These are phyloP conservation scores for Nothomitra cinnamomea DNA, from an alignment of 2,329 filamentous ascomycete genomes.

Conservation along the genomic window DNA sequence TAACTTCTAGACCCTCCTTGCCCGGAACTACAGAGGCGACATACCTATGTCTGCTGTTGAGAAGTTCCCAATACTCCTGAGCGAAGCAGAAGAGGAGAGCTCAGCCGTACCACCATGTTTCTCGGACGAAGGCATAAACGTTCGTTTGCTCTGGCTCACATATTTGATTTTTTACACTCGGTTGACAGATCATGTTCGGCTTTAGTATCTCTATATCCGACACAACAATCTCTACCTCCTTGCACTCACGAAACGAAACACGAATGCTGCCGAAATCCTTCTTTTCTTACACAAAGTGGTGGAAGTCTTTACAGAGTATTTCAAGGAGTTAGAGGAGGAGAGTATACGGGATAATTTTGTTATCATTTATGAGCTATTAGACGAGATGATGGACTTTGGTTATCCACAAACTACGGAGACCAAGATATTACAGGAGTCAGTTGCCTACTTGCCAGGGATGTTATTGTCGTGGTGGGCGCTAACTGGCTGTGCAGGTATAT, in stretches of 20 bases:
- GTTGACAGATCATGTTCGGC: not conserved
- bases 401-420: slow-evolving; percentile 96
- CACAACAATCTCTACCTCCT: slow-evolving; percentile 99
- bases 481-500: slow-evolving; percentile 46
- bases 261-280: slow-evolving; percentile 94
- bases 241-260: slow-evolving; percentile 94
- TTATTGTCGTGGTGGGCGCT: not conserved
- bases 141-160: slow-evolving; percentile 29
- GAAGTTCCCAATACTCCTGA: slow-evolving; percentile 89
- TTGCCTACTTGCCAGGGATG: not conserved
- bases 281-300: slow-evolving; percentile 97
- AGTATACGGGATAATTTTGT: slow-evolving; percentile 99
- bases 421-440: slow-evolving; percentile 87
- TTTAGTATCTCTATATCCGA: slow-evolving; percentile 91
- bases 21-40: slow-evolving; percentile 95
- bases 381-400: slow-evolving; percentile 99
- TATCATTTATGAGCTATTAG: slow-evolving; percentile 93
- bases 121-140: slow-evolving; percentile 96
- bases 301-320: slow-evolving; percentile 98
- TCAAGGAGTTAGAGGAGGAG: slow-evolving; percentile 97
- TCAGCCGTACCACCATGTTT: slow-evolving; percentile 96
- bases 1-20: slow-evolving; percentile 65
- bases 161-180: not conserved
- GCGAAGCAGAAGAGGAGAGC: slow-evolving; percentile 97
- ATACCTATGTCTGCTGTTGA: slow-evolving; percentile 99